Base-by-base conservation (phyloP, 1,139 yeast genomes). In the Martiniozyma asiatica region DNA sequence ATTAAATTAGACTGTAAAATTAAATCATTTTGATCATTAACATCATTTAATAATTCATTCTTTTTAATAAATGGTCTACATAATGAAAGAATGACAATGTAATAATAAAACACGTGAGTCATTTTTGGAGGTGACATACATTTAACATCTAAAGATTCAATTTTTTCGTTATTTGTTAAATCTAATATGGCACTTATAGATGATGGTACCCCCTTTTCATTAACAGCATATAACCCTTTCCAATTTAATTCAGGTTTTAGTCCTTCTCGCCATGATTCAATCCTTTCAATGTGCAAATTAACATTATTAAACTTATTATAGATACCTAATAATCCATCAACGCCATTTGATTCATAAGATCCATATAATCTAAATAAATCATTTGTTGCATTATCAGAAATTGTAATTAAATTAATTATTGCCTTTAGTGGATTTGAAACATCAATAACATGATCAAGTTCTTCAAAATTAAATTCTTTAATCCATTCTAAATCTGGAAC, bases 71-170 rank as follows among this genome's bases (percentile, higher is more conserved):
- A 73, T 2, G 79, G 79, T 26, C 76, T 57, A 45, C 73, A 73
- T 30, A 73, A 59, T 36, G 77, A 71, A 15, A 73, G 53, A 6
- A 68, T 49, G 5, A 71, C 61, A 25, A 73, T 66, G 43, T 71
- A 73, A 44, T 72, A 73, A 44, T 69, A 71, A 45, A 69, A 72
- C 41, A 76, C 55, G 22, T 71, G 64, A 33, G 70, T 59, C 35
- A 70, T 58, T 14, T 65, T 48, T 22, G 73, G 54, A 34, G 74
- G 65, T 48, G 68, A 53, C 51, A 65, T 59, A 34, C 52, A 0
- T 74, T 73, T 27, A 68, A 50, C 8, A 59, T 14, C 22, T 8
- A 29, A 18, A 8, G 24, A n/a, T 56, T 24, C 55, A 51, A 41
- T 64, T 60, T 78, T 77, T 70, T 31, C 26, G 5, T 14, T 12